A percentile compares a stretch with the other conserved stretches of the same genome.
These are phyloP conservation scores for Phaeodactylum tricornutum DNA, from an alignment of 108 stramenopile species.

Conservation along the genomic window DNA sequence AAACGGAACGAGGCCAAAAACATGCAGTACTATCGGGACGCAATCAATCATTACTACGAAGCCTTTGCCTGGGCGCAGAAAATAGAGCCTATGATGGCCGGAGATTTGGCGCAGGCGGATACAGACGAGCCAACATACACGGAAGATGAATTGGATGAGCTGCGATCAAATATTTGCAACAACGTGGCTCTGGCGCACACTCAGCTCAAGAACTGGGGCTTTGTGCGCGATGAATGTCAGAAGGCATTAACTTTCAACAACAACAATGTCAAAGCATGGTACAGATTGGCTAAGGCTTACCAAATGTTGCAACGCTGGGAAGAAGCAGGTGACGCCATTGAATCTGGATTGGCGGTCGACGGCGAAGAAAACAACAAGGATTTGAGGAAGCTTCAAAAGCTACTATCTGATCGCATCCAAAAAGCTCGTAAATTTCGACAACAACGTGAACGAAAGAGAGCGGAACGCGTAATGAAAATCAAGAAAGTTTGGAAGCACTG, in stretches of 20 bases:
- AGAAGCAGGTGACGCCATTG: slow-evolving; percentile 75
- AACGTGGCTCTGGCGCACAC: slow-evolving; percentile 80
- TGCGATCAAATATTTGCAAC: slow-evolving; percentile 52
- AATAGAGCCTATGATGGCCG: slow-evolving; percentile 34
- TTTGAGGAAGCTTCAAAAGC: slow-evolving; percentile 49
- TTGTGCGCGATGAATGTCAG: slow-evolving; percentile 57
- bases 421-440: slow-evolving; percentile 63
- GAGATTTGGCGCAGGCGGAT: slow-evolving; percentile 14
- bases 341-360: slow-evolving; percentile 46
- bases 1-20: slow-evolving; percentile 75
- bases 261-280: slow-evolving; percentile 79
- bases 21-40: slow-evolving; percentile 79
- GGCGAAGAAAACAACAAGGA: slow-evolving; percentile 56
- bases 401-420: slow-evolving; percentile 39
- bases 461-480: slow-evolving; percentile 63
- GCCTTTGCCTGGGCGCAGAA: slow-evolving; percentile 70
- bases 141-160: slow-evolving; percentile 53
- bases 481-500: slow-evolving; percentile 83
- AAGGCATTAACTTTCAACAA: slow-evolving; percentile 51
- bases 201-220: slow-evolving; percentile 82
- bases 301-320: slow-evolving; percentile 76
- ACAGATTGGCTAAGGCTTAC: slow-evolving; percentile 75
- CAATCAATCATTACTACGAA: slow-evolving; percentile 85
- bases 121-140: slow-evolving; percentile 59
- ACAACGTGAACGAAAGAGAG: slow-evolving; percentile 64